These are phyloP conservation scores for Talaromyces thailandensis DNA, from an alignment of 495 filamentous ascomycete genomes.

Conservation along the genomic window DNA sequence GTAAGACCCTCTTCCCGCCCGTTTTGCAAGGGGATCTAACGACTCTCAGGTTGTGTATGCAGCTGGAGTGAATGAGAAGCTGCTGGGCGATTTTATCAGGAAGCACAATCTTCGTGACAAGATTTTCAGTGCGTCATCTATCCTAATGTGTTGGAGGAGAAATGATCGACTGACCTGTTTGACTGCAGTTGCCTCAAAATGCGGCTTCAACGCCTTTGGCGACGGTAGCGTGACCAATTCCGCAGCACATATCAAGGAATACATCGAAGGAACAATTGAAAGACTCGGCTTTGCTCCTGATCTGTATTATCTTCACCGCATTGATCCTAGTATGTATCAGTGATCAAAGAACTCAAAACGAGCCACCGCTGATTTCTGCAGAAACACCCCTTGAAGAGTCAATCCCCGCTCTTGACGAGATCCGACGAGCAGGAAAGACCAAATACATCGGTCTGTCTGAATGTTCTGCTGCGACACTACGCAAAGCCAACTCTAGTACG, in stretches of 20 bases:
- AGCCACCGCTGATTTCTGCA: constrained; percentile 1
- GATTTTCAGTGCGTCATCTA: constrained; percentile 30
- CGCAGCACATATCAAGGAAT: constrained; percentile 38
- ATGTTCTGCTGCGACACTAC: constrained; percentile 34
- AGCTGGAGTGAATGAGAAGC: constrained; percentile 40
- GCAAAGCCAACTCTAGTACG: constrained; percentile 35
- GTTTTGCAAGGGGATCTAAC: neutral
- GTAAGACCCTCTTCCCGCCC: constrained; percentile 14
- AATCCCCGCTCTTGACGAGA: constrained; percentile 34
- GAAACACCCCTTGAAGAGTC: constrained; percentile 41
- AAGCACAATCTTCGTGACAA: constrained; percentile 43
- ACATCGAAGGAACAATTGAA: constrained; percentile 43
- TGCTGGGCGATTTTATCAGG: constrained; percentile 42
- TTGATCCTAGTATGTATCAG: constrained; percentile 25
- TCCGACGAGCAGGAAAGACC: constrained; percentile 37
- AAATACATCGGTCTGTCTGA: constrained; percentile 40
- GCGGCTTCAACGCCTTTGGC: constrained; percentile 30
- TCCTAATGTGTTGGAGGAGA: neutral
- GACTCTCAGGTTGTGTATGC: constrained; percentile 31
- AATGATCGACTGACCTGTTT: neutral
- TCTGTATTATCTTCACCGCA: constrained; percentile 32
- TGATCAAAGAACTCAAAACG: no score
- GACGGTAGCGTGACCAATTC: constrained; percentile 33
- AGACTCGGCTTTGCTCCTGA: constrained; percentile 41
- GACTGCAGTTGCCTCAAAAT: constrained; percentile 38